Evolutionary conservation across 225 moss, liverwort and hornwort species (phyloP).

Genomic region (Sphagnum tenellum): DNA sequence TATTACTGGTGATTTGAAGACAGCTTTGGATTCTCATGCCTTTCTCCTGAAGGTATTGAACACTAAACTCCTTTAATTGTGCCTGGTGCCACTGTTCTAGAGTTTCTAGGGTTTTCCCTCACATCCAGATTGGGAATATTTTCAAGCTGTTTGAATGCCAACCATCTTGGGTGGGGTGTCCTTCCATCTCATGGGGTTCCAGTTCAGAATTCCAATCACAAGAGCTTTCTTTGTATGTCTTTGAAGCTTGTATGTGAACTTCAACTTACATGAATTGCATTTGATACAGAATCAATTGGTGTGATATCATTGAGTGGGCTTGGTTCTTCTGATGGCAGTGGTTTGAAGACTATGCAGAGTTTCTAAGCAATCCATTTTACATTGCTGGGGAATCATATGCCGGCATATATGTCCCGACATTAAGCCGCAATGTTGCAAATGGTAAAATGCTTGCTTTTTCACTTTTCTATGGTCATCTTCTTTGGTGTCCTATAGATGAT

Average conservation of each 20-base stretch:
- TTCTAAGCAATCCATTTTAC: conserved; percentile 56
- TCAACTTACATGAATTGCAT: no score
- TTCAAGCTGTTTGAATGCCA: no score
- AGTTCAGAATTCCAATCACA: no score
- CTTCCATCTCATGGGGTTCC: no score
- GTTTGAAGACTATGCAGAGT: conserved; percentile 72
- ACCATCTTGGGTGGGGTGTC: no score
- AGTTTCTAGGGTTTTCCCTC: no score
- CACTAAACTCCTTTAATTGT: neutral
- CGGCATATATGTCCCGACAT: conserved; percentile 82
- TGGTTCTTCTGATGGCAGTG: conserved; percentile 32
- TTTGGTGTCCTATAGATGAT: neutral
- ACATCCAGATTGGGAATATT: no score
- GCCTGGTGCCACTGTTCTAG: neutral
- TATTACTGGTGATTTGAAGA: conserved; percentile 67
- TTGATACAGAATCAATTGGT: no score
- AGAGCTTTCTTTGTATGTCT: no score
- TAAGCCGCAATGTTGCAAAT: conserved; percentile 61
- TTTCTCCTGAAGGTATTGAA: conserved; percentile 62
- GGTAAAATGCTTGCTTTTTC: conserved; percentile 22
- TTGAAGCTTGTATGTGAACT: no score
- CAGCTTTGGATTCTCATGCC: conserved; percentile 62
- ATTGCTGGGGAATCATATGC: conserved; percentile 79
- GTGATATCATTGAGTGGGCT: no score
- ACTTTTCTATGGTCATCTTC: neutral